Base-by-base conservation (phyloP, 441 rosid species). In the Eutrema salsugineum region DNA sequence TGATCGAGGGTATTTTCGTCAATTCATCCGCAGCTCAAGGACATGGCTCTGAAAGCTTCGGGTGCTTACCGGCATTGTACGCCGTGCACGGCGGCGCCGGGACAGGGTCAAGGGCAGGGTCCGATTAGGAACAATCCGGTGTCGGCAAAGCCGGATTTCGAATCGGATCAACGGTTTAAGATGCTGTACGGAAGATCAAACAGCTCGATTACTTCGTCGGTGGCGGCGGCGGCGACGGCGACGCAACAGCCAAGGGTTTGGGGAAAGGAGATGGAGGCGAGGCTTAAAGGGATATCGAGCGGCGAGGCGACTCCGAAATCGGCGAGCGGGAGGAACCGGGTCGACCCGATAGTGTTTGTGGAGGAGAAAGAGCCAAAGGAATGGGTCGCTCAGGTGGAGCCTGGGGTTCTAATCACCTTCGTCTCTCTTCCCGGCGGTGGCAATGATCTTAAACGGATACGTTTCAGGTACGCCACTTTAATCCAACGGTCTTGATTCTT, bases 351-450 rank as follows among this genome's bases (percentile, higher is more conserved):
- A 50, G 89, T 88, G 39, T 86, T 91, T 43, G 88, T 89, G 40
- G 93, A 85, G 78, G 99, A 94, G 87, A 88, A 68, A 65, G 96
- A 91, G 71, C 97, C 99, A 0, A 94, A 88, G 70, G 97, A 94
- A 75, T 94, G 97, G 97, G 91, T 94, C 8, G 97, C 99, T 60
- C 99, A 94, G 80, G 96, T 94, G 66, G 97, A 92, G 86, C 94
- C 96, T 33, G 96, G 96, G 0, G 96, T 90, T 50, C 86, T 92
- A 40, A 92, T 92, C 30, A 88, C 94, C 30, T 90, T 92, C 79
- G 83, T 88, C 38, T 90, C 96, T 60, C 85, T 92, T 22, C 96
- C 91, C 51, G 83, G 85, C 49, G 97, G 94, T 77, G 94, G 97
- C 8, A 92, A 90, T 64, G 96, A 92, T 85, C 96, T 92, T 39